Evolutionary conservation across 345 rosid species (phyloP).

Genomic region (Eucalyptus tenuipes): DNA sequence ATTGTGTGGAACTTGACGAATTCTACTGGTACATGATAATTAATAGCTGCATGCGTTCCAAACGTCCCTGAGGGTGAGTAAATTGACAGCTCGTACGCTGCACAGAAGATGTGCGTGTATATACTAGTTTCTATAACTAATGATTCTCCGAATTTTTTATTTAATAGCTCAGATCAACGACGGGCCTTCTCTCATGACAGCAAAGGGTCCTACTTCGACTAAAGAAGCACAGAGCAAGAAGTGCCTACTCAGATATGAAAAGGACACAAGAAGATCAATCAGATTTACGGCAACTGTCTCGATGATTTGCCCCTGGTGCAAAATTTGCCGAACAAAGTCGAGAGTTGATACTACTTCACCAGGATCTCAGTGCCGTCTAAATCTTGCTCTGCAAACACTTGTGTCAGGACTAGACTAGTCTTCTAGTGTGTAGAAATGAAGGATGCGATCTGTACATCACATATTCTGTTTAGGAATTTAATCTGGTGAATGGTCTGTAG

Average conservation of each 20-base stretch:
- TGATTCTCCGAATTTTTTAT: background rate
- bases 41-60: background rate
- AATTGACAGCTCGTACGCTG: background rate
- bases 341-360: slow-evolving; percentile 12
- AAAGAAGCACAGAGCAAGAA: no score
- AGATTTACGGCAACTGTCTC: slow-evolving; percentile 61
- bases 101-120: background rate
- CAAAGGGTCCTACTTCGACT: background rate
- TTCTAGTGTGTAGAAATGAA: background rate
- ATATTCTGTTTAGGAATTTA: background rate
- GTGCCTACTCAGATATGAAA: no score
- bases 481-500: no score
- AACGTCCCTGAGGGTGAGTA: background rate
- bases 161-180: slow-evolving; percentile 4
- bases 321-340: slow-evolving; percentile 22
- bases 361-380: background rate
- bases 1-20: background rate
- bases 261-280: no score
- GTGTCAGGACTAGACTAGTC: background rate
- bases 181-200: slow-evolving; percentile 15
- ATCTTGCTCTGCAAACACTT: background rate
- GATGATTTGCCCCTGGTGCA: slow-evolving; percentile 60
- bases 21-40: background rate
- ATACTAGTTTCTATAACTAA: background rate
- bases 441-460: background rate